Percentiles rank a stretch among this genome's conserved stretches.
These are phyloP conservation scores for Haplographium delicatum DNA, from an alignment of 495 filamentous ascomycete genomes.

Conservation along the genomic window DNA sequence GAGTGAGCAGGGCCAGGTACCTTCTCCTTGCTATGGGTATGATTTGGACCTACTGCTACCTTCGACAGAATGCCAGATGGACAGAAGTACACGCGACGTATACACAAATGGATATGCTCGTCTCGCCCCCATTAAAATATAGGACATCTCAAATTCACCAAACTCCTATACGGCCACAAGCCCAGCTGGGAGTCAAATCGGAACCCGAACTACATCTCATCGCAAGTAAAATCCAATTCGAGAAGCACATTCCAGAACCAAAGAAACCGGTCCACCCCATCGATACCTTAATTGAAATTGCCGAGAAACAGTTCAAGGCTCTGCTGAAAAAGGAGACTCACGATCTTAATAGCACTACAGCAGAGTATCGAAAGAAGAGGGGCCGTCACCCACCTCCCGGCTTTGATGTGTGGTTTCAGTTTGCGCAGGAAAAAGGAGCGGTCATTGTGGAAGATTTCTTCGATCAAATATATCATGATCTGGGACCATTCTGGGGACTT, in stretches of 20 bases:
- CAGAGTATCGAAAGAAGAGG: conserved; percentile 54
- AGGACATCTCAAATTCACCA: conserved; percentile 3
- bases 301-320: conserved; percentile 35
- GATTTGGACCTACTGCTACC: conserved; percentile 4
- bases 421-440: conserved; percentile 52
- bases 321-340: conserved; percentile 37
- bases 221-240: no score
- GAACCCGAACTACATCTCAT: no score
- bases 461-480: conserved; percentile 65
- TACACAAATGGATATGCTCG: neutral
- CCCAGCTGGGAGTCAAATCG: neutral
- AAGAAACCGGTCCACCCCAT: conserved; percentile 35
- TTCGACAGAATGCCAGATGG: conserved; percentile 5
- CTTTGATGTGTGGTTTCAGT: conserved; percentile 65
- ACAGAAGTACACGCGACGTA: neutral
- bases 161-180: no score
- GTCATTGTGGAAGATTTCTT: conserved; percentile 67
- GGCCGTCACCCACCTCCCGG: conserved; percentile 71
- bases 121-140: neutral
- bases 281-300: conserved; percentile 38
- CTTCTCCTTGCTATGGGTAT: conserved; percentile 9
- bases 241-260: conserved; percentile 1
- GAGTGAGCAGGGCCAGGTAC: conserved; percentile 11
- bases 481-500: conserved; percentile 67
- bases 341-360: conserved; percentile 53